A percentile compares a stretch with the other conserved stretches of the same genome.
Conservation (phyloP, 495 filamentous ascomycete species). For the Xylaria cubensis region DNA sequence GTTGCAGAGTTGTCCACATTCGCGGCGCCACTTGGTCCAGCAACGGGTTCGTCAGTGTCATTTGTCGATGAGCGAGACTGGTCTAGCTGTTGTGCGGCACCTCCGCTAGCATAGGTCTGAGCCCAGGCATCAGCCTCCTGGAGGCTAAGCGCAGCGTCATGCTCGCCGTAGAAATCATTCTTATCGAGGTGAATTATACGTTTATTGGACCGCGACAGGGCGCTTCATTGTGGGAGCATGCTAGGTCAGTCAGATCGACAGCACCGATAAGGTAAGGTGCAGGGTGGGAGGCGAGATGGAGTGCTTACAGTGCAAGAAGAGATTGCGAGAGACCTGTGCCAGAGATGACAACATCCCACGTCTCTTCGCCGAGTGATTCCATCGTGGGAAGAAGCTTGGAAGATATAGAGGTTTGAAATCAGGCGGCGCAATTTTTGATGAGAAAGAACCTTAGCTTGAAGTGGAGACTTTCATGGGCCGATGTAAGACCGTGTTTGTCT, state of each 20-base stretch:
- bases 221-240: slow-evolving; percentile 65
- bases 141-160: slow-evolving; percentile 86
- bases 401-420: slow-evolving; percentile 22
- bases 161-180: slow-evolving; percentile 85
- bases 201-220: slow-evolving; percentile 89
- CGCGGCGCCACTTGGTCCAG: neutral
- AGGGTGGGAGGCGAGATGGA: slow-evolving; percentile 28
- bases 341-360: slow-evolving; percentile 90
- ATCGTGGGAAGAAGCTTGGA: slow-evolving; percentile 56
- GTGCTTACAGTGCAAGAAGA: slow-evolving; percentile 85
- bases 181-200: slow-evolving; percentile 89
- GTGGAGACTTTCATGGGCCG: slow-evolving; percentile 31
- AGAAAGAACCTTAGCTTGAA: slow-evolving; percentile 37
- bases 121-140: slow-evolving; percentile 83
- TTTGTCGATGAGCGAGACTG: neutral
- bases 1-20: neutral
- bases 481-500: slow-evolving; percentile 30
- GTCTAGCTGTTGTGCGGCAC: slow-evolving; percentile 1
- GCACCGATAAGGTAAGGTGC: slow-evolving; percentile 25
- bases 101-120: slow-evolving; percentile 24
- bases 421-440: slow-evolving; percentile 46
- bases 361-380: slow-evolving; percentile 79
- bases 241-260: slow-evolving; percentile 70
- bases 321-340: slow-evolving; percentile 92
- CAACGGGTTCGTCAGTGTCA: neutral